phyloP scores from a whole-genome alignment of 805 yeast genomes.

The Suhomyces sp. region DNA sequence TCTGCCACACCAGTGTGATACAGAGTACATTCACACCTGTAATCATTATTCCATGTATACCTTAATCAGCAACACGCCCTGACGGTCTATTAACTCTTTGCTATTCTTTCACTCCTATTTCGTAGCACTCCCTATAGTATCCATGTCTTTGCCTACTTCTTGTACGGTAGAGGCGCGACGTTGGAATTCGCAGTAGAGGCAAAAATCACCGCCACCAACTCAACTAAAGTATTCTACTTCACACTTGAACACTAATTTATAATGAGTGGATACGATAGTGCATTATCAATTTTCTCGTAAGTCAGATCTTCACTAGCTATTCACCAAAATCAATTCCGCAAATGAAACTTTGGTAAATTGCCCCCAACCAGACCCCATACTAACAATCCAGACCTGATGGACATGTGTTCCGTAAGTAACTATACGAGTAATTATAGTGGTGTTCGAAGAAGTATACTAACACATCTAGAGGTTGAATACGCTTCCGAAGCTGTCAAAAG shows the following conservation, averaged over 20 bases:
- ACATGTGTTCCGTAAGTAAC: constrained; percentile 81
- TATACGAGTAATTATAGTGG: background rate
- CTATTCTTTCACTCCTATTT: background rate
- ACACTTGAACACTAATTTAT: background rate
- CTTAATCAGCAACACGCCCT: background rate
- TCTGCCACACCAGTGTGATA: background rate
- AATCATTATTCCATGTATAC: background rate
- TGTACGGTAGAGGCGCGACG: background rate
- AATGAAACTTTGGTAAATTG: background rate
- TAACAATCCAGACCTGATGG: constrained; percentile 86
- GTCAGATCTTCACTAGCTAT: constrained; percentile 29
- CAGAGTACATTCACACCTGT: background rate
- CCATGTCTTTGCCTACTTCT: background rate
- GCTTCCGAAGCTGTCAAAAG: constrained; percentile 97
- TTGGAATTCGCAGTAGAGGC: constrained; percentile 2
- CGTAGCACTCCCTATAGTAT: background rate
- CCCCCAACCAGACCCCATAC: constrained; percentile 11
- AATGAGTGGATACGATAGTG: constrained; percentile 99
- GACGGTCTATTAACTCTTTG: background rate
- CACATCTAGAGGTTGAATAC: constrained; percentile 77
- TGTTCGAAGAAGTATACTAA: constrained; percentile 26
- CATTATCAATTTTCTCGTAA: constrained; percentile 92
- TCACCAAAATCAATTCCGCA: background rate
- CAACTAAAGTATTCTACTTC: background rate
- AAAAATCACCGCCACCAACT: constrained; percentile 1